These are phyloP conservation scores for Diaporthe batatas DNA, from an alignment of 2,329 filamentous ascomycete genomes.

Conservation along the genomic window DNA sequence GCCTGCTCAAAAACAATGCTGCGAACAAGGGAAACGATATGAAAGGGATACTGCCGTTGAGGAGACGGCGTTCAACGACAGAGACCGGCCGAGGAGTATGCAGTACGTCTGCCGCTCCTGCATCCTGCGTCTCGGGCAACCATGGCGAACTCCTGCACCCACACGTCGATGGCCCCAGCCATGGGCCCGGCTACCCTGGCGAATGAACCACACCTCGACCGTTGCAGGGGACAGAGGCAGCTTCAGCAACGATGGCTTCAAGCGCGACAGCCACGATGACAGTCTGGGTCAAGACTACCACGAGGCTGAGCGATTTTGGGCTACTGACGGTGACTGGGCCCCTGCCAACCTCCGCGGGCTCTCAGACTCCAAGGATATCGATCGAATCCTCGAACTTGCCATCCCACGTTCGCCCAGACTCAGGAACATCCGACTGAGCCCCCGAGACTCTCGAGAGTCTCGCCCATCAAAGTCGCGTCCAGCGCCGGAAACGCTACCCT, in stretches of 20 bases:
- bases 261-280: neutral
- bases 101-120: constrained; percentile 41
- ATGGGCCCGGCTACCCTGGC: neutral
- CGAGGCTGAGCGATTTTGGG: constrained; percentile 9
- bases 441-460: neutral
- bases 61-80: constrained; percentile 37
- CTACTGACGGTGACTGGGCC: neutral
- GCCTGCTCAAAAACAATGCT: constrained; percentile 18
- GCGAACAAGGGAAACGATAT: constrained; percentile 33
- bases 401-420: neutral
- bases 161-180: constrained; percentile 1
- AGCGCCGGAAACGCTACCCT: neutral
- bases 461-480: neutral
- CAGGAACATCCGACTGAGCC: neutral
- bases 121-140: constrained; percentile 41
- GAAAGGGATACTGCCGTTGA: constrained; percentile 37
- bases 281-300: neutral
- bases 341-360: constrained; percentile 1
- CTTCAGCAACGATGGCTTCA: neutral
- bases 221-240: neutral
- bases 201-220: constrained; percentile 19
- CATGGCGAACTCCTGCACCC: constrained; percentile 34
- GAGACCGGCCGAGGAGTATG: constrained; percentile 39
- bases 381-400: neutral
- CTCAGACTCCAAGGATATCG: neutral